A percentile compares a stretch with the other conserved stretches of the same genome.
Evolutionary conservation across 768 basidiomycete genomes (phyloP).

Genomic region (Pleurotus salmoneostramineus): DNA sequence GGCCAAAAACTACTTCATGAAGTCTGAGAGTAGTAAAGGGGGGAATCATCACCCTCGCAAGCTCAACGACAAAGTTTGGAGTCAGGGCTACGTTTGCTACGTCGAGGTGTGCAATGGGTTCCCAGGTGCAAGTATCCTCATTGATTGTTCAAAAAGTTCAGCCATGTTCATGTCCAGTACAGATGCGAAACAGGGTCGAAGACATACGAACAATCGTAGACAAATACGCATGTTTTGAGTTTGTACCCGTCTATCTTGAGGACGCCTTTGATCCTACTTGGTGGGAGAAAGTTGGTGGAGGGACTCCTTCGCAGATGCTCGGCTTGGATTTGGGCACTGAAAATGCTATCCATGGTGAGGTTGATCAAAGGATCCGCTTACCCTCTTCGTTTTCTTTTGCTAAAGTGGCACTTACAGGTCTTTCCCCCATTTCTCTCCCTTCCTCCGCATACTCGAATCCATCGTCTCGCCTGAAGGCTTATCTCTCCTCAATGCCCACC

Average conservation of each 20-base stretch:
- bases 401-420: slow-evolving; percentile 21
- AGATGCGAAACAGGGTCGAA: slow-evolving; percentile 55
- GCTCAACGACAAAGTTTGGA: slow-evolving; percentile 53
- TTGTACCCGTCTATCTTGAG: slow-evolving; percentile 63
- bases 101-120: slow-evolving; percentile 65
- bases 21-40: slow-evolving; percentile 33
- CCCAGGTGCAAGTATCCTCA: slow-evolving; percentile 44
- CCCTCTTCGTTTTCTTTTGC: not conserved
- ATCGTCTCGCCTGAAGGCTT: slow-evolving; percentile 36
- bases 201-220: slow-evolving; percentile 44
- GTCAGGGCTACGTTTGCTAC: slow-evolving; percentile 59
- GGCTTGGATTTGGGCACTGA: slow-evolving; percentile 36
- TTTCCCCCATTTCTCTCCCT: slow-evolving; percentile 20
- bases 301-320: slow-evolving; percentile 3
- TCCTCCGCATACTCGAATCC: slow-evolving; percentile 11
- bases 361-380: slow-evolving; percentile 6
- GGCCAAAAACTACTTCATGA: slow-evolving; percentile 50
- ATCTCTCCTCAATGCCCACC: slow-evolving; percentile 68
- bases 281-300: slow-evolving; percentile 52
- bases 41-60: slow-evolving; percentile 63
- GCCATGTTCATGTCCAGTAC: not conserved
- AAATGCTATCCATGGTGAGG: slow-evolving; percentile 47
- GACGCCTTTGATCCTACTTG: slow-evolving; percentile 68
- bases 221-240: slow-evolving; percentile 48
- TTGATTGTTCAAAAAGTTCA: not conserved